A percentile compares a stretch with the other conserved stretches of the same genome.
phyloP scores from a whole-genome alignment of 768 basidiomycete genomes.

The Lepiota venenata region DNA sequence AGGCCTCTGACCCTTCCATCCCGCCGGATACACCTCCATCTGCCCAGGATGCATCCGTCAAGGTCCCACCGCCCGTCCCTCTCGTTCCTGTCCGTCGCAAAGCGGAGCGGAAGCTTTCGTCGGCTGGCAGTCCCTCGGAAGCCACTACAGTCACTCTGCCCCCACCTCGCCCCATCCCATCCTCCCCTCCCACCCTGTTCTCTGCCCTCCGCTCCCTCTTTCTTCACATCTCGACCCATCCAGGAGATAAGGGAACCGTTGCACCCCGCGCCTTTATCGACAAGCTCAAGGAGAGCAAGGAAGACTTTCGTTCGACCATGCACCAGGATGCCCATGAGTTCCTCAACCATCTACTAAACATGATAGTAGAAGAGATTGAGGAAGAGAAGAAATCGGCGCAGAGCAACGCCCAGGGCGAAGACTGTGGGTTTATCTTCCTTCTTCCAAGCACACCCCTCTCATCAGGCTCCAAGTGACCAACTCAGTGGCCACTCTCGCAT shows the following conservation, averaged over 20 bases:
- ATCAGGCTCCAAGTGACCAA: constrained; percentile 38
- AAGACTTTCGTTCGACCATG: constrained; percentile 84
- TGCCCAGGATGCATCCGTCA: constrained; percentile 14
- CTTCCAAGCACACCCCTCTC: constrained; percentile 6
- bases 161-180: constrained; percentile 44
- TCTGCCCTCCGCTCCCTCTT: constrained; percentile 94
- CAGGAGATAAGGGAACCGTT: constrained; percentile 77
- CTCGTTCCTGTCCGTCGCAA: constrained; percentile 48
- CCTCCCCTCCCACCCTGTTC: constrained; percentile 74
- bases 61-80: constrained; percentile 25
- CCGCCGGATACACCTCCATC: constrained; percentile 28
- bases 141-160: constrained; percentile 24
- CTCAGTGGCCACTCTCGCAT: constrained; percentile 55
- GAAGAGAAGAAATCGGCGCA: constrained; percentile 52
- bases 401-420: constrained; percentile 45
- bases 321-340: constrained; percentile 99
- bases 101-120: constrained; percentile 48
- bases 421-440: constrained; percentile 49
- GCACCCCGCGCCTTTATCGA: constrained; percentile 90
- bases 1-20: constrained; percentile 51
- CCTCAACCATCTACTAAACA: constrained; percentile 90
- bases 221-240: constrained; percentile 75
- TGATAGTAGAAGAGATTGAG: constrained; percentile 90
- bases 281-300: constrained; percentile 91
- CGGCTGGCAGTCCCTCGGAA: constrained; percentile 22